phyloP scores from a whole-genome alignment of 2,329 filamentous ascomycete genomes.

The Alternaria rosae region DNA sequence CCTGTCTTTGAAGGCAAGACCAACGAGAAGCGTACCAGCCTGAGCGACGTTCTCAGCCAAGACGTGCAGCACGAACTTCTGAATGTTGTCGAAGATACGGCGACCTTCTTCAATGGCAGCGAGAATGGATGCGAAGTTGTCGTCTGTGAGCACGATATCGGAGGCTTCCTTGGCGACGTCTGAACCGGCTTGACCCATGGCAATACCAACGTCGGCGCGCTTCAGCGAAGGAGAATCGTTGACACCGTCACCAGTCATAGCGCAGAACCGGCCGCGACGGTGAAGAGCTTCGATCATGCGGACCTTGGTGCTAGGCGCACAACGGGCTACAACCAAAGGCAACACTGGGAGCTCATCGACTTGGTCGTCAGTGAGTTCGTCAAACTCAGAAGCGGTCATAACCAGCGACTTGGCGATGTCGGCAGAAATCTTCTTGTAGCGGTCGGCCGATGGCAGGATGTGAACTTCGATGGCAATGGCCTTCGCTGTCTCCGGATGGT shows the following conservation, averaged over 20 bases:
- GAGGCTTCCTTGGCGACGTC: slow-evolving; percentile 86
- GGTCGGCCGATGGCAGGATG: slow-evolving; percentile 48
- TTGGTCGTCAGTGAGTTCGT: slow-evolving; percentile 75
- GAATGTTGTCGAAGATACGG: slow-evolving; percentile 87
- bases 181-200: slow-evolving; percentile 81
- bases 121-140: slow-evolving; percentile 88
- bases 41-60: slow-evolving; percentile 84
- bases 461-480: slow-evolving; percentile 57
- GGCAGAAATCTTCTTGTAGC: slow-evolving; percentile 31
- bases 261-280: slow-evolving; percentile 76
- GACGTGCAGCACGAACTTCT: slow-evolving; percentile 81
- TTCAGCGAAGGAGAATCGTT: slow-evolving; percentile 86
- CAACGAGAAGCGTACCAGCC: slow-evolving; percentile 80
- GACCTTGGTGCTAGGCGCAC: slow-evolving; percentile 85
- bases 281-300: slow-evolving; percentile 90
- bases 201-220: slow-evolving; percentile 83
- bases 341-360: slow-evolving; percentile 77
- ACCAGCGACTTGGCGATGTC: slow-evolving; percentile 44
- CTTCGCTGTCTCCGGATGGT: slow-evolving; percentile 48
- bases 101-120: slow-evolving; percentile 83
- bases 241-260: slow-evolving; percentile 89
- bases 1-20: slow-evolving; percentile 79
- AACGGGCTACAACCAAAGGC: slow-evolving; percentile 83
- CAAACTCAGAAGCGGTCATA: slow-evolving; percentile 68
- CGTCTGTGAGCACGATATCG: slow-evolving; percentile 84